Percentiles rank a stretch among this genome's conserved stretches.
These are phyloP conservation scores for Coprinopsis marcescibilis DNA, from an alignment of 768 basidiomycete species.

Conservation along the genomic window DNA sequence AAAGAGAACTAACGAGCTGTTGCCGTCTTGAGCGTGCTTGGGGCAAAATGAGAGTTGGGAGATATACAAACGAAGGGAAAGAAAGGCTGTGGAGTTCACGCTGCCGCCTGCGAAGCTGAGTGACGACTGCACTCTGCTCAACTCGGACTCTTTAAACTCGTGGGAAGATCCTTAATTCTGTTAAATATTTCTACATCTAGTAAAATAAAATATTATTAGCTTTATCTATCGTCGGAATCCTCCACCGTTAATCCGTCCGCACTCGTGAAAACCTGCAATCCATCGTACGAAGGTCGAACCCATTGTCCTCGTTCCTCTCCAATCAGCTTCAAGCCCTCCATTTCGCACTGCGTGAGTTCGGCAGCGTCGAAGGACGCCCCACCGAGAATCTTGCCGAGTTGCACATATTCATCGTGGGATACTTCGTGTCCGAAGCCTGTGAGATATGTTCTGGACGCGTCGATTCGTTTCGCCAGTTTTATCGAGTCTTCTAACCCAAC, in stretches of 20 bases:
- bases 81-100: too few relatives aligned
- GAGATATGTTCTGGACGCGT: constrained; percentile 61
- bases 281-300: constrained; percentile 74
- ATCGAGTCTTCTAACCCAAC: constrained; percentile 67
- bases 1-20: too few relatives aligned
- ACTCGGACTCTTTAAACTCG: too few relatives aligned
- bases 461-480: constrained; percentile 46
- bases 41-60: too few relatives aligned
- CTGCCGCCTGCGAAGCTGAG: too few relatives aligned
- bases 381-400: constrained; percentile 50
- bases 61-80: too few relatives aligned
- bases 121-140: too few relatives aligned
- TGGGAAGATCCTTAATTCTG: too few relatives aligned
- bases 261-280: constrained; percentile 49
- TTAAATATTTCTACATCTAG: too few relatives aligned
- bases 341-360: constrained; percentile 27
- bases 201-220: too few relatives aligned
- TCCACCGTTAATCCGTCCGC: constrained; percentile 40
- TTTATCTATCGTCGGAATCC: constrained; percentile 73
- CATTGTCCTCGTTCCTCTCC: constrained; percentile 44
- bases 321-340: constrained; percentile 40
- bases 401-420: constrained; percentile 70
- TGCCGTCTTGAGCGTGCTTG: too few relatives aligned
- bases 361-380: constrained; percentile 26
- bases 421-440: constrained; percentile 76